Percentiles rank a stretch among this genome's conserved stretches.
These are phyloP conservation scores for Tricholoma furcatifolium DNA, from an alignment of 768 basidiomycete genomes.

Conservation along the genomic window DNA sequence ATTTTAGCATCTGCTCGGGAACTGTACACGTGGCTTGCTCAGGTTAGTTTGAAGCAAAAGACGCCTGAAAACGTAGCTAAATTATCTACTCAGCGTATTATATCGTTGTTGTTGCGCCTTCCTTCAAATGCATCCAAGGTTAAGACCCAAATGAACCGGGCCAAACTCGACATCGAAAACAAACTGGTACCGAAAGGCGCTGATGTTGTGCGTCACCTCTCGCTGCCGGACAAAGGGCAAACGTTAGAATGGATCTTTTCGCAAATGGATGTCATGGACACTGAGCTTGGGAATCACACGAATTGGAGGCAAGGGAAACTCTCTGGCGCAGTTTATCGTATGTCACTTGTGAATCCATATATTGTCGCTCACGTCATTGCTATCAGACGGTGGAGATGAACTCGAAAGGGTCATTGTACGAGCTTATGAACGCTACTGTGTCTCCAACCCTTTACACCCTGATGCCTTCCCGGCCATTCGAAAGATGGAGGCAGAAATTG, in stretches of 20 bases:
- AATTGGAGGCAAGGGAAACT: constrained; percentile 74
- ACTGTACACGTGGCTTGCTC: constrained; percentile 49
- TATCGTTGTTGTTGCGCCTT: constrained; percentile 58
- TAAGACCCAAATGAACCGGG: constrained; percentile 59
- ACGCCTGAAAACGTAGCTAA: neutral
- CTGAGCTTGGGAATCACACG: constrained; percentile 40
- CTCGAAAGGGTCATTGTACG: constrained; percentile 74
- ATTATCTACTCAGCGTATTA: constrained; percentile 39
- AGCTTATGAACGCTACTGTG: constrained; percentile 78
- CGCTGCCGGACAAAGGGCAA: constrained; percentile 64
- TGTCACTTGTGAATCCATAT: constrained; percentile 21
- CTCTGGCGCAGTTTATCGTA: constrained; percentile 86
- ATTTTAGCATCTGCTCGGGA: constrained; percentile 47
- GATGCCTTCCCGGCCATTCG: constrained; percentile 90
- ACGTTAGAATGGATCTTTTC: constrained; percentile 69
- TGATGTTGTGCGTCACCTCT: constrained; percentile 61
- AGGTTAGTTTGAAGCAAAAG: constrained; percentile 36
- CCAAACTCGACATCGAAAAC: constrained; percentile 62
- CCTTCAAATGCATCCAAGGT: constrained; percentile 64
- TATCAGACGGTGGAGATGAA: constrained; percentile 78
- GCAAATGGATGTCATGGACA: constrained; percentile 83
- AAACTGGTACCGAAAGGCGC: constrained; percentile 66
- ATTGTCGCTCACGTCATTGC: neutral
- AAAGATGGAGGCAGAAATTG: constrained; percentile 97
- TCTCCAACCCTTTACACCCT: constrained; percentile 90